Percentiles rank a stretch among this genome's conserved stretches.
These are phyloP conservation scores for Penicillium sp. DNA, from an alignment of 2,329 filamentous ascomycete genomes.

Conservation along the genomic window DNA sequence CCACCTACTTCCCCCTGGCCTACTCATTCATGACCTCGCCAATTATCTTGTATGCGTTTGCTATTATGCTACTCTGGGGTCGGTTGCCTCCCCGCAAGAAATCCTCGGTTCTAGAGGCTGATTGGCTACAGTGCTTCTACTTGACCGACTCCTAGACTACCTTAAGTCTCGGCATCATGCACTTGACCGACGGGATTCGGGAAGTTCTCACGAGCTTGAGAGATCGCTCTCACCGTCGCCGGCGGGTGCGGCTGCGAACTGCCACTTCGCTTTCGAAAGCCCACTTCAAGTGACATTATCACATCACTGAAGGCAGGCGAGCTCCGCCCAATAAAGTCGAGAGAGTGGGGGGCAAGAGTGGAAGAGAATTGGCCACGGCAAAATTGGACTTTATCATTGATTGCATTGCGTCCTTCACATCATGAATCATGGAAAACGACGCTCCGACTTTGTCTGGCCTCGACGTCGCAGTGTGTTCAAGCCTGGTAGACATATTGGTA, in stretches of 20 bases:
- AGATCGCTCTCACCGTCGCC: slow-evolving; percentile 4
- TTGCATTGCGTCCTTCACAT: too few relatives aligned
- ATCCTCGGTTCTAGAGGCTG: slow-evolving; percentile 4
- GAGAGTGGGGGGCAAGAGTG: too few relatives aligned
- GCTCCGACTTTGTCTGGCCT: too few relatives aligned
- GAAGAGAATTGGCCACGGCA: too few relatives aligned
- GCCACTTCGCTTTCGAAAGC: not conserved
- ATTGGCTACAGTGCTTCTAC: slow-evolving; percentile 24
- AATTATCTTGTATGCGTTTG: slow-evolving; percentile 33
- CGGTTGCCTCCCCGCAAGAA: slow-evolving; percentile 7
- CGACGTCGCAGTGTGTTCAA: too few relatives aligned
- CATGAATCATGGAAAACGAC: too few relatives aligned
- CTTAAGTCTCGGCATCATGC: slow-evolving; percentile 17
- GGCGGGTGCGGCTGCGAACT: slow-evolving; percentile 4
- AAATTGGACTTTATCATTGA: too few relatives aligned
- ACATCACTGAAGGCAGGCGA: not conserved
- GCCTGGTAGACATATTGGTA: too few relatives aligned
- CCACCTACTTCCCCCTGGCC: slow-evolving; percentile 27
- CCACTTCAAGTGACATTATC: not conserved
- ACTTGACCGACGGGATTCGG: slow-evolving; percentile 22
- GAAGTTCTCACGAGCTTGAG: slow-evolving; percentile 16
- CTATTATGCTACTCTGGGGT: slow-evolving; percentile 28
- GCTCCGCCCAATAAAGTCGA: too few relatives aligned
- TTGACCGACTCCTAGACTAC: slow-evolving; percentile 33
- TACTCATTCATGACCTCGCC: slow-evolving; percentile 39